Conservation (phyloP, 2,329 filamentous ascomycete genomes). For the Ophiostoma triangulosporum region DNA sequence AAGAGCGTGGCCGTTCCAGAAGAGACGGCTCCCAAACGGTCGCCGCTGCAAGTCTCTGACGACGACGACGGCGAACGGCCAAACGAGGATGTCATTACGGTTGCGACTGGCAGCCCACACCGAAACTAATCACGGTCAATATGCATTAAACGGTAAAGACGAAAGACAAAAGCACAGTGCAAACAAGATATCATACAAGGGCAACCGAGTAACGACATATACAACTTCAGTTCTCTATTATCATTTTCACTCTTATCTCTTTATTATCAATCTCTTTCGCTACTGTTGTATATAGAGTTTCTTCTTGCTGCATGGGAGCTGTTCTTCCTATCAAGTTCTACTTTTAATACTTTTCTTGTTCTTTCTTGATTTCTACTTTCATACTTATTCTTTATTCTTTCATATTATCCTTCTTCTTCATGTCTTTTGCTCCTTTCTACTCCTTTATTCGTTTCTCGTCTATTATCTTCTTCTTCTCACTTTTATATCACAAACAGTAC, state of each 20-base stretch:
- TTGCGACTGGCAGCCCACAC: not conserved
- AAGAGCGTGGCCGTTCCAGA: not conserved
- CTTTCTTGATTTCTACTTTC: not conserved
- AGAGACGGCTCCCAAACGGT: not conserved
- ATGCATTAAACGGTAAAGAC: not conserved
- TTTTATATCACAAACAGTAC: not conserved
- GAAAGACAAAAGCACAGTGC: not conserved
- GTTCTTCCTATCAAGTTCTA: too few species aligned
- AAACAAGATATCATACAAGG: slow-evolving; percentile 2
- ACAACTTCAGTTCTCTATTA: not conserved
- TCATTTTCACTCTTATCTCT: not conserved
- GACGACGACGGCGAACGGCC: not conserved
- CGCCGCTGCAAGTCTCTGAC: not conserved
- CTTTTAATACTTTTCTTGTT: too few species aligned
- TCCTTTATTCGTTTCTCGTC: too few species aligned
- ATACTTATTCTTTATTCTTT: not conserved
- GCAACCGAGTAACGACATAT: slow-evolving; percentile 6
- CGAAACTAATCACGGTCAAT: not conserved
- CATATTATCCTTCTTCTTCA: not conserved
- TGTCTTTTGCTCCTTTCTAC: not conserved
- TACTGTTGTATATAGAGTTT: not conserved
- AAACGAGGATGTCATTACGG: not conserved
- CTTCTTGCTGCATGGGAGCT: not conserved
- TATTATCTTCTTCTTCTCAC: not conserved
- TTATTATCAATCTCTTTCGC: not conserved